These are phyloP conservation scores for Lenwebbia sp. DNA, from an alignment of 345 rosid genomes.

Conservation along the genomic window DNA sequence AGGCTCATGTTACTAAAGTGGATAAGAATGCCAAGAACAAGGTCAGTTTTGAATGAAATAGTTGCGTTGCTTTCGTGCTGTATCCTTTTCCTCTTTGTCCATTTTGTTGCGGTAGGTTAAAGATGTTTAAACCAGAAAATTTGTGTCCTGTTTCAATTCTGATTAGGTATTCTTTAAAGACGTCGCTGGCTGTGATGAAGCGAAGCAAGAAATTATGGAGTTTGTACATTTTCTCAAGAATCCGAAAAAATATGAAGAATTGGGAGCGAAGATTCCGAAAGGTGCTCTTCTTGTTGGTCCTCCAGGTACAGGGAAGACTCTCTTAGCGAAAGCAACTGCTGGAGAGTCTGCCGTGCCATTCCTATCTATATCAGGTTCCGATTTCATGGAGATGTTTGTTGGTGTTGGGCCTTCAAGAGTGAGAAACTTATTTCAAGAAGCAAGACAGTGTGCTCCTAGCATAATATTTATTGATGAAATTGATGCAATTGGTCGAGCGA, in stretches of 20 bases:
- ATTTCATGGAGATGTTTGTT: conserved; percentile 99
- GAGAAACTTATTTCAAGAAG: conserved; percentile 90
- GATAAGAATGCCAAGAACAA: conserved; percentile 91
- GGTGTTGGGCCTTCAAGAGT: conserved; percentile 99
- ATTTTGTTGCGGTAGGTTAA: not conserved
- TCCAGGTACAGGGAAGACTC: conserved; percentile 97
- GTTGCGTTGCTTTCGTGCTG: not conserved
- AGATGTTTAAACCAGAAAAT: not conserved
- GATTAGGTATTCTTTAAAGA: conserved; percentile 74
- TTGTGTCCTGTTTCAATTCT: not conserved
- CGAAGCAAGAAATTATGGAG: conserved; percentile 96
- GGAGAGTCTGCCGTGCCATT: conserved; percentile 95
- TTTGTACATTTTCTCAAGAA: conserved; percentile 92
- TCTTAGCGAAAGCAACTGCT: conserved; percentile 95
- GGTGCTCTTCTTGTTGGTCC: conserved; percentile 96
- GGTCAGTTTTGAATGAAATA: conserved; percentile 20
- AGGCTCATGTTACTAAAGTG: conserved; percentile 71
- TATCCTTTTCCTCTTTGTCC: not conserved
- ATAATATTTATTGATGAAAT: conserved; percentile 93
- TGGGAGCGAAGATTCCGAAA: conserved; percentile 93
- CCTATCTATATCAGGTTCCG: conserved; percentile 89
- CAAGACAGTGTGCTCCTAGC: conserved; percentile 85
- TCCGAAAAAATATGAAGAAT: conserved; percentile 87
- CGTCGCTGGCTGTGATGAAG: conserved; percentile 98
- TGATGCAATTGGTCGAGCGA: conserved; percentile 92